Percentiles rank a stretch among this genome's conserved stretches.
Conservation (phyloP, 441 rosid species). For the Oxalis stricta region DNA sequence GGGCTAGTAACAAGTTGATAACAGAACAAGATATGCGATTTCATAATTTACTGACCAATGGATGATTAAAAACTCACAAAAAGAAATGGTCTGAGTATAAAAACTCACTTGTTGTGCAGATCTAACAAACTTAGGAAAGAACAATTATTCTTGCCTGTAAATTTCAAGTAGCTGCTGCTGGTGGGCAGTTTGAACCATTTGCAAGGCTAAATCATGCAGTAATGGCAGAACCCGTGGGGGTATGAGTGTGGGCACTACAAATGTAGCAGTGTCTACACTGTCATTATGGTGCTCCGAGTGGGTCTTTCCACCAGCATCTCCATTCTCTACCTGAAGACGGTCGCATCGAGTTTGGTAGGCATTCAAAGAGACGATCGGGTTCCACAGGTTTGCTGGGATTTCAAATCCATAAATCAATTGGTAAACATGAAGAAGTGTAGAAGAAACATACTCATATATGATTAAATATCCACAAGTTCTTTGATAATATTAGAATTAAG, state of each 20-base stretch:
- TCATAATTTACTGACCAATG: too few species aligned
- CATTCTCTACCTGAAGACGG: constrained; percentile 52
- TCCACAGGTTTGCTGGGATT: constrained; percentile 77
- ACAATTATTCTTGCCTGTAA: constrained; percentile 38
- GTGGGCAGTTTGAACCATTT: constrained; percentile 91
- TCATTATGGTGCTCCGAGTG: constrained; percentile 44
- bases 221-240: constrained; percentile 80
- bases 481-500: neutral
- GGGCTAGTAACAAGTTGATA: too few species aligned
- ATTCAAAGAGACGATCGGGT: constrained; percentile 88
- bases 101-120: constrained; percentile 1
- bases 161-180: constrained; percentile 60
- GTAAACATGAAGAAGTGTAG: neutral
- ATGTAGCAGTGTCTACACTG: constrained; percentile 42
- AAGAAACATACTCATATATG: neutral
- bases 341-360: constrained; percentile 85
- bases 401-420: constrained; percentile 3
- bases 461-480: constrained; percentile 2
- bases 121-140: neutral
- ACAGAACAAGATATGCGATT: too few species aligned
- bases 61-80: too few species aligned
- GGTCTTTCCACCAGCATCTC: constrained; percentile 27
- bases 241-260: constrained; percentile 68
- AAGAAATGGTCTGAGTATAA: neutral
- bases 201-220: constrained; percentile 79